These are phyloP conservation scores for Beta macrorhiza DNA, from an alignment of 179 eudicot genomes.

Conservation along the genomic window DNA sequence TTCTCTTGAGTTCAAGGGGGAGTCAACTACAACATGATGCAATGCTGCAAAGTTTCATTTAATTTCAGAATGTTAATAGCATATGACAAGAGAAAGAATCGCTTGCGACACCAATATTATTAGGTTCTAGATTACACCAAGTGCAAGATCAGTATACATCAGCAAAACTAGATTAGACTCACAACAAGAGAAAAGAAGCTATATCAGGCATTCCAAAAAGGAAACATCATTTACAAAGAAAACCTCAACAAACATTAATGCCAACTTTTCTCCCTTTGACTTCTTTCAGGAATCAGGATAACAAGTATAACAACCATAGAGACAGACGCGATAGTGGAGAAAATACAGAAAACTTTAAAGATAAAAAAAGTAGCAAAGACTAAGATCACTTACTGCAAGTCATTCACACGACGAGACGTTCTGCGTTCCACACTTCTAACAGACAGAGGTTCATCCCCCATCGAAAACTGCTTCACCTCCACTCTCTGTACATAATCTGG, in stretches of 20 bases:
- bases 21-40: background rate
- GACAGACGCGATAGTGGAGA: background rate
- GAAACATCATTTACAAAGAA: background rate
- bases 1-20: background rate
- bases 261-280: background rate
- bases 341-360: background rate
- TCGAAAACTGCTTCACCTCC: slow-evolving; percentile 88
- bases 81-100: background rate
- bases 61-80: background rate
- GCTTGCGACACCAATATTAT: background rate
- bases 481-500: slow-evolving; percentile 95
- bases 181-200: background rate
- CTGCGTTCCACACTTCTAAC: slow-evolving; percentile 93
- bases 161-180: background rate
- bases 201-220: background rate
- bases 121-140: background rate
- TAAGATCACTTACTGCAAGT: slow-evolving; percentile 73
- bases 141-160: background rate
- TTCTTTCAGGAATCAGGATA: background rate
- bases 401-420: slow-evolving; percentile 86
- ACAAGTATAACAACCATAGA: background rate
- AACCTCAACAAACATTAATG: slow-evolving; percentile 7
- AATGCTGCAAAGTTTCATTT: background rate
- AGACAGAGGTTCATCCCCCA: slow-evolving; percentile 92
- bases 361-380: background rate